A percentile compares a stretch with the other conserved stretches of the same genome.
These are phyloP conservation scores for Nicotiana obtusifolia DNA, from an alignment of 257 asterid genomes.

Conservation along the genomic window DNA sequence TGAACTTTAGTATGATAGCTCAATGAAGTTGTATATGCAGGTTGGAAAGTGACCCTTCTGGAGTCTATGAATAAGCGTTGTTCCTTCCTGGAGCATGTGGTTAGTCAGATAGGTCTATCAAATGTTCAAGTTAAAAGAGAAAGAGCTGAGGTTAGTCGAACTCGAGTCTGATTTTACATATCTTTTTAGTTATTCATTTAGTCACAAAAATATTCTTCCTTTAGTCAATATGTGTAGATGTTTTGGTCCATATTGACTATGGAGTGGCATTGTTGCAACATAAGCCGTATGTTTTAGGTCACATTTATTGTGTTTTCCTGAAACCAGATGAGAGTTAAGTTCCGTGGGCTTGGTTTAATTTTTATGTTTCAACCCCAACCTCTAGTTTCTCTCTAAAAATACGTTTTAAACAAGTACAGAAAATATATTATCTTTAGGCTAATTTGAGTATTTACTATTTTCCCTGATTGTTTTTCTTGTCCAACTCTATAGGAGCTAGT, in stretches of 20 bases:
- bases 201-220: background rate
- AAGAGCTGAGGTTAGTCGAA: constrained; percentile 68
- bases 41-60: constrained; percentile 80
- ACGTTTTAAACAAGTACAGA: background rate
- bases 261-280: background rate
- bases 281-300: background rate
- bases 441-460: background rate
- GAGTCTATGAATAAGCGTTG: constrained; percentile 91
- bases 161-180: background rate
- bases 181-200: background rate
- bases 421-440: background rate
- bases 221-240: background rate
- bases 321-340: background rate
- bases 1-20: background rate
- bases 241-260: background rate
- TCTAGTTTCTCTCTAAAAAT: background rate
- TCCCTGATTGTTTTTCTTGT: background rate
- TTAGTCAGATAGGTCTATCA: constrained; percentile 45
- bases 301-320: background rate
- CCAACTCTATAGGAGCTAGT: background rate
- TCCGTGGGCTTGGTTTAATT: background rate
- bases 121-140: constrained; percentile 70
- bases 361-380: background rate
- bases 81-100: constrained; percentile 74
- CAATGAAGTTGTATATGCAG: constrained; percentile 26